A percentile compares a stretch with the other conserved stretches of the same genome.
Evolutionary conservation across 78 protist genomes (phyloP).

Genomic region (Monosiga brevicollis): DNA sequence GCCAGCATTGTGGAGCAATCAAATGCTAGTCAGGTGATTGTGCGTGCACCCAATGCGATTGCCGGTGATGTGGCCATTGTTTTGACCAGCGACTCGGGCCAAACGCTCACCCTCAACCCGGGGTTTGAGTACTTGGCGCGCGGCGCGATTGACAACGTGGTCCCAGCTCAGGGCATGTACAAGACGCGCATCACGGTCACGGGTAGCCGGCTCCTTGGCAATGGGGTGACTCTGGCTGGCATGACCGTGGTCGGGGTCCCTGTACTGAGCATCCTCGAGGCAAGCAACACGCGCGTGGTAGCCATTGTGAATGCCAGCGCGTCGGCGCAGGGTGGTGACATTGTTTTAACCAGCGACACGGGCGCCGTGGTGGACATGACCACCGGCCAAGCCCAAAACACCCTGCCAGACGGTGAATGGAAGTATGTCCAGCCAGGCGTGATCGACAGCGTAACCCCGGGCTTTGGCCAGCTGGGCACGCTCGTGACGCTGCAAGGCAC

Average conservation of each 20-base stretch:
- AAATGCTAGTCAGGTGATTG: background rate
- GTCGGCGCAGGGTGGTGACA: background rate
- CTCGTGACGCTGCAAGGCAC: background rate
- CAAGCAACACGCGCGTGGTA: background rate
- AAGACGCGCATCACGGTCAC: background rate
- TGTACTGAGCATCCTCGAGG: background rate
- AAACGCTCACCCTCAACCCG: background rate
- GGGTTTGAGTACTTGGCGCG: background rate
- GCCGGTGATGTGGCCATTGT: background rate
- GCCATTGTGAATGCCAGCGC: background rate
- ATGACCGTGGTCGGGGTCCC: background rate
- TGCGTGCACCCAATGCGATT: background rate
- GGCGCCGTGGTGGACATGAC: background rate
- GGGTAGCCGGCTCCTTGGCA: background rate
- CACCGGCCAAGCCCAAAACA: background rate
- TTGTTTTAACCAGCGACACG: background rate
- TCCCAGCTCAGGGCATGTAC: background rate
- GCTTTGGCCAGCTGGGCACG: background rate
- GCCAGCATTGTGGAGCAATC: background rate
- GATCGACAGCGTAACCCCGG: background rate
- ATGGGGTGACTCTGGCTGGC: background rate
- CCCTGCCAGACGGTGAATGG: background rate
- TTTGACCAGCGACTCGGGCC: background rate
- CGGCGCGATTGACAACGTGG: background rate
- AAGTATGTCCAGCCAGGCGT: background rate